Evolutionary conservation across 1,284 basidiomycete species (phyloP).

Genomic region (Quambalaria eucalypti): DNA sequence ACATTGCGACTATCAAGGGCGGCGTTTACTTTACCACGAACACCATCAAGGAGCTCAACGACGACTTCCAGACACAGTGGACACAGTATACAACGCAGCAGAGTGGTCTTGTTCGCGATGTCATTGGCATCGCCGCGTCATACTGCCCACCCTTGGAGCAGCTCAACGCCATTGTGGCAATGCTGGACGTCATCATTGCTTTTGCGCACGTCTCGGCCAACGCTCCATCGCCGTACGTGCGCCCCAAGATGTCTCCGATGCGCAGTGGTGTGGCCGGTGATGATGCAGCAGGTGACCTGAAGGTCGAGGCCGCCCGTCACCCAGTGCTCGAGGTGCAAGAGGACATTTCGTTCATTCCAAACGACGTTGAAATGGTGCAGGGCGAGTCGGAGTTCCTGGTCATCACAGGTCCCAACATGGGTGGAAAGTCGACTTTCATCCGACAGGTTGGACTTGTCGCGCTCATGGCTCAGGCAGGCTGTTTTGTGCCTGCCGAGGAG

Average conservation of each 20-base stretch:
- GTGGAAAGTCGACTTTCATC: slow-evolving; percentile 79
- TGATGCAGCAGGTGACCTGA: slow-evolving; percentile 3
- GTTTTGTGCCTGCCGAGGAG: slow-evolving; percentile 68
- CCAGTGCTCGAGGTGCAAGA: slow-evolving; percentile 96
- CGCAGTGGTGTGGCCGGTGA: slow-evolving; percentile 14
- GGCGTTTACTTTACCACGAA: slow-evolving; percentile 88
- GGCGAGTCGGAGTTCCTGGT: slow-evolving; percentile 76
- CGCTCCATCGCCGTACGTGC: slow-evolving; percentile 77
- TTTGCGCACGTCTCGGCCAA: slow-evolving; percentile 82
- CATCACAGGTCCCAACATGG: slow-evolving; percentile 79
- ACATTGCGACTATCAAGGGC: slow-evolving; percentile 73
- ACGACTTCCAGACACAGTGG: slow-evolving; percentile 64
- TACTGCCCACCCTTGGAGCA: slow-evolving; percentile 83
- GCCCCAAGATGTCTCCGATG: slow-evolving; percentile 54
- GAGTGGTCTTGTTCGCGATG: slow-evolving; percentile 76
- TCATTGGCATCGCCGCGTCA: slow-evolving; percentile 71
- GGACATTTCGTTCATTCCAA: slow-evolving; percentile 87
- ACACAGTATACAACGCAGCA: slow-evolving; percentile 68
- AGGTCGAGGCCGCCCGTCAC: slow-evolving; percentile 56
- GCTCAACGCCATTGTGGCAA: slow-evolving; percentile 77
- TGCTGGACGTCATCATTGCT: slow-evolving; percentile 79
- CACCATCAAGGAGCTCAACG: slow-evolving; percentile 63
- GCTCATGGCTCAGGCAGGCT: slow-evolving; percentile 85
- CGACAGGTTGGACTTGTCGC: slow-evolving; percentile 83
- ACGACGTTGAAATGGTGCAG: slow-evolving; percentile 77